Evolutionary conservation across 169 alveolate genomes (phyloP).

Genomic region (Plasmodium vivax): DNA sequence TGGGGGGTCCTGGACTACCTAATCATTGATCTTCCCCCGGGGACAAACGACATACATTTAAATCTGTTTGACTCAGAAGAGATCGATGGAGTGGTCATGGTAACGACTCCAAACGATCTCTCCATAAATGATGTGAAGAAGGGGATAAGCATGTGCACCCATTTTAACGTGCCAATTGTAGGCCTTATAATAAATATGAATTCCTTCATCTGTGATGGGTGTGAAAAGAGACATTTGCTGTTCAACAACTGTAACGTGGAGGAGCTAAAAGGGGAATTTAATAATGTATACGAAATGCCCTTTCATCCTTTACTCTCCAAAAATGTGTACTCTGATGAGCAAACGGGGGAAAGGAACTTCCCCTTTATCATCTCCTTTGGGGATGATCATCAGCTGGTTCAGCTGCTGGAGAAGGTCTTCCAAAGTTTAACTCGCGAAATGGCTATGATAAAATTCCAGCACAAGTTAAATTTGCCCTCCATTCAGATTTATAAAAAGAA

Average conservation of each 20-base stretch:
- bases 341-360: conserved; percentile 84
- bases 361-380: conserved; percentile 89
- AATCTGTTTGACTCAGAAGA: conserved; percentile 94
- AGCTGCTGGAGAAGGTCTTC: conserved; percentile 81
- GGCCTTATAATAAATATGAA: conserved; percentile 97
- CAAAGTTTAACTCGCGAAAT: conserved; percentile 80
- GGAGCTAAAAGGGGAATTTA: conserved; percentile 84
- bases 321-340: conserved; percentile 74
- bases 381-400: conserved; percentile 77
- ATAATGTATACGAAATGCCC: conserved; percentile 86
- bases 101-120: conserved; percentile 93
- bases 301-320: conserved; percentile 85
- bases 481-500: conserved; percentile 52
- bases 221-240: conserved; percentile 88
- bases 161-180: conserved; percentile 92
- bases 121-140: conserved; percentile 95
- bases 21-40: conserved; percentile 99
- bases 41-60: conserved; percentile 99
- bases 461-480: conserved; percentile 54
- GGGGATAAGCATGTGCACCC: conserved; percentile 94
- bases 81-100: conserved; percentile 87
- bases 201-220: conserved; percentile 91
- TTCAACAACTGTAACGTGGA: conserved; percentile 90
- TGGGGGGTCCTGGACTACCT: conserved; percentile 99
- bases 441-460: conserved; percentile 56